A percentile compares a stretch with the other conserved stretches of the same genome.
phyloP scores from a whole-genome alignment of 2,329 filamentous ascomycete genomes.

The Diaporthe vexans region DNA sequence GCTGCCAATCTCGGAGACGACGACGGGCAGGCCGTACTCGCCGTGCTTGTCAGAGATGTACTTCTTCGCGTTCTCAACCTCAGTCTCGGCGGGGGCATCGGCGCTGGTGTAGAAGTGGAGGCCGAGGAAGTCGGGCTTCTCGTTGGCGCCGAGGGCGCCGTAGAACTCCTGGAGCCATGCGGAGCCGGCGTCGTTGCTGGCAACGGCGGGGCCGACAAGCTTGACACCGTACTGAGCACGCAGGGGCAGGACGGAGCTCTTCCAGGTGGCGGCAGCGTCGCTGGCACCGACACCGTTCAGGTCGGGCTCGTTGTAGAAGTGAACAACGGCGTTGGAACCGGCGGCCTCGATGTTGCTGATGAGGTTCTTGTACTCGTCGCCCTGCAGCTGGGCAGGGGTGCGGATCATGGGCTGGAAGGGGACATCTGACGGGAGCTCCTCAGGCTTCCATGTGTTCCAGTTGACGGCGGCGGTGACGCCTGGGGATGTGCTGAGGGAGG shows the following conservation, averaged over 20 bases:
- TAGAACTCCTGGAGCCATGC: conserved; percentile 59
- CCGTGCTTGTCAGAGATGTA: conserved; percentile 54
- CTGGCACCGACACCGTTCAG: conserved; percentile 51
- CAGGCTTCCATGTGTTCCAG: conserved; percentile 58
- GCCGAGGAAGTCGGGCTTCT: conserved; percentile 58
- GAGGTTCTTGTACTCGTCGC: conserved; percentile 54
- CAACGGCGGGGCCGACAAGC: conserved; percentile 56
- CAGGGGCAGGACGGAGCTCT: conserved; percentile 53
- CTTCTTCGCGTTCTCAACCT: conserved; percentile 51
- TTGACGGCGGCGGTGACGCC: conserved; percentile 55
- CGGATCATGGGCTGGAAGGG: conserved; percentile 60
- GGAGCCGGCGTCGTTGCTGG: conserved; percentile 54
- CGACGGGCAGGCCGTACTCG: conserved; percentile 52
- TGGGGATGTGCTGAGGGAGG: conserved; percentile 49
- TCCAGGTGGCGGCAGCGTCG: conserved; percentile 56
- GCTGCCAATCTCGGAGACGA: conserved; percentile 58
- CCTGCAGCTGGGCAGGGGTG: conserved; percentile 51
- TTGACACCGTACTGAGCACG: conserved; percentile 47
- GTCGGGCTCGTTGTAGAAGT: conserved; percentile 63
- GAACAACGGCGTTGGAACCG: conserved; percentile 51
- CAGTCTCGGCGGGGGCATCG: conserved; percentile 47
- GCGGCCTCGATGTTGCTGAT: conserved; percentile 44
- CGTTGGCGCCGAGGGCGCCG: conserved; percentile 47
- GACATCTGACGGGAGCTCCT: conserved; percentile 52
- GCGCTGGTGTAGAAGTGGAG: conserved; percentile 59